Evolutionary conservation across 2,329 filamentous ascomycete species (phyloP).

Genomic region (Aspergillus tanneri): DNA sequence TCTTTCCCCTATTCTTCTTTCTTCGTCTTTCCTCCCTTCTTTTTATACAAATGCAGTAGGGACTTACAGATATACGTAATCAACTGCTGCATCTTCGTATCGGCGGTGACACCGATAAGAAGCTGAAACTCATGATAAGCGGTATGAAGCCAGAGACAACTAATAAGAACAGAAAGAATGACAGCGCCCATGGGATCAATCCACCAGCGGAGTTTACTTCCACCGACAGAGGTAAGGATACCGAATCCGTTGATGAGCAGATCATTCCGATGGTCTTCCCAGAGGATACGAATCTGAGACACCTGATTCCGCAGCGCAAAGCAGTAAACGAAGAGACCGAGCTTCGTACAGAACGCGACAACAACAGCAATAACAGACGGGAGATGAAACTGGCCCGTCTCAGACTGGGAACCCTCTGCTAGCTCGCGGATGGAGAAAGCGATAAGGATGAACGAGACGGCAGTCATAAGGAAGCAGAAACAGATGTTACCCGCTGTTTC

Average conservation of each 20-base stretch:
- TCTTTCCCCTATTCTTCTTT: too few species aligned
- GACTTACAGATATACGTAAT: constrained; percentile 86
- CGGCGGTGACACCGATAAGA: constrained; percentile 83
- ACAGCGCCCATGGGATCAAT: constrained; percentile 92
- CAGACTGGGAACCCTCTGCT: constrained; percentile 45
- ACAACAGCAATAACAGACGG: constrained; percentile 82
- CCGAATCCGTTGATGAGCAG: constrained; percentile 94
- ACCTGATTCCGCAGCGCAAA: constrained; percentile 88
- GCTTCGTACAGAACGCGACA: constrained; percentile 81
- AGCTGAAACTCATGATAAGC: constrained; percentile 88
- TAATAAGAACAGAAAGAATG: constrained; percentile 74
- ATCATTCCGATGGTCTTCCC: constrained; percentile 97
- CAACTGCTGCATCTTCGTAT: constrained; percentile 81
- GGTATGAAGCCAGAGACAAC: constrained; percentile 76
- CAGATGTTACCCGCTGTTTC: constrained; percentile 95
- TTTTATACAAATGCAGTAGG: background rate
- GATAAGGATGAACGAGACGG: constrained; percentile 88
- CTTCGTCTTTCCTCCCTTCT: too few species aligned
- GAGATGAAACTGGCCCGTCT: constrained; percentile 68
- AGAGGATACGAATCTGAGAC: constrained; percentile 85
- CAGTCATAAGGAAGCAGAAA: constrained; percentile 94
- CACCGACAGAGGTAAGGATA: constrained; percentile 87
- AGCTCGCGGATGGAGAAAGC: constrained; percentile 79
- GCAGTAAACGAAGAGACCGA: constrained; percentile 84
- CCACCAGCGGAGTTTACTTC: constrained; percentile 88